Percentiles rank a stretch among this genome's conserved stretches.
phyloP scores from a whole-genome alignment of 805 yeast species.

The Yamadazyma akitaensis region DNA sequence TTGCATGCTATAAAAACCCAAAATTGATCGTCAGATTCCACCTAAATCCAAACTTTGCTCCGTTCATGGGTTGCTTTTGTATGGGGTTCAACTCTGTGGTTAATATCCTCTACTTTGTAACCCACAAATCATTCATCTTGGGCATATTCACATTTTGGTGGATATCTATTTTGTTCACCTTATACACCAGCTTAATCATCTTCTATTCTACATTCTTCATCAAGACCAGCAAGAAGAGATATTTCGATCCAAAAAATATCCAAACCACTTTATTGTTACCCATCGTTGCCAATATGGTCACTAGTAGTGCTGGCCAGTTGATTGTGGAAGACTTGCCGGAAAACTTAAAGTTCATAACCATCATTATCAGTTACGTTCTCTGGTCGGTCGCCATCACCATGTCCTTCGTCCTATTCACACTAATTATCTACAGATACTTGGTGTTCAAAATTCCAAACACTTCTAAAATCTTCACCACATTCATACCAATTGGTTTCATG shows the following conservation, averaged over 20 bases:
- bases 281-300: slow-evolving; percentile 76
- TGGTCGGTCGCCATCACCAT: slow-evolving; percentile 69
- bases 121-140: slow-evolving; percentile 42
- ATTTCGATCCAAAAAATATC: slow-evolving; percentile 30
- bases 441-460: slow-evolving; percentile 58
- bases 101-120: slow-evolving; percentile 49
- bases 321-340: slow-evolving; percentile 45
- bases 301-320: slow-evolving; percentile 65
- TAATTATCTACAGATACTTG: slow-evolving; percentile 59
- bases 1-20: slow-evolving; percentile 38
- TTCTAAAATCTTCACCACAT: slow-evolving; percentile 55
- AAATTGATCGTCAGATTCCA: slow-evolving; percentile 16
- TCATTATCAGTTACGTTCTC: slow-evolving; percentile 52
- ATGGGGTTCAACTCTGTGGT: slow-evolving; percentile 76
- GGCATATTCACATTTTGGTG: slow-evolving; percentile 63
- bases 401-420: slow-evolving; percentile 52
- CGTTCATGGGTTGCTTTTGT: slow-evolving; percentile 73
- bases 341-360: slow-evolving; percentile 49
- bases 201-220: slow-evolving; percentile 47
- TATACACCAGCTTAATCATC: slow-evolving; percentile 60
- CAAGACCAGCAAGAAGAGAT: slow-evolving; percentile 27
- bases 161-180: slow-evolving; percentile 54
- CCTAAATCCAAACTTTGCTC: slow-evolving; percentile 43
- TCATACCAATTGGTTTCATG: slow-evolving; percentile 77
- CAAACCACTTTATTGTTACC: slow-evolving; percentile 66